These are phyloP conservation scores for Nannochloropsis granulata DNA, from an alignment of 108 stramenopile genomes.

Conservation along the genomic window DNA sequence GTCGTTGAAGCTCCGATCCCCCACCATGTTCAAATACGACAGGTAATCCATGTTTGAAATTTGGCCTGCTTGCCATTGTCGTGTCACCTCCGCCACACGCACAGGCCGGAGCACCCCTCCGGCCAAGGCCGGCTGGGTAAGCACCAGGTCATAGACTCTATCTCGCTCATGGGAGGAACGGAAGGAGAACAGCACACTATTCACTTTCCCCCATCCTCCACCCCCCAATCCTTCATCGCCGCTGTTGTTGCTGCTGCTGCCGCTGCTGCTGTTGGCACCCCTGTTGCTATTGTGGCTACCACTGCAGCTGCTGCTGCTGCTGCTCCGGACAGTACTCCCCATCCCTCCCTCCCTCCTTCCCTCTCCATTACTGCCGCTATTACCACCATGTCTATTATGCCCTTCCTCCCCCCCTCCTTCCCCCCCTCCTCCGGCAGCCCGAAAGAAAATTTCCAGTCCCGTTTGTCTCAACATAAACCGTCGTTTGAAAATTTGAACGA, in stretches of 20 bases:
- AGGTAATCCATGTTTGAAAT: constrained; percentile 89
- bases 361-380: background rate
- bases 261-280: too few relatives aligned
- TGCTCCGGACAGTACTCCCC: background rate
- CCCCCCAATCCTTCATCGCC: background rate
- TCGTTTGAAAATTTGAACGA: constrained; percentile 21
- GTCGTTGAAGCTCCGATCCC: constrained; percentile 79
- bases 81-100: background rate
- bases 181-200: background rate
- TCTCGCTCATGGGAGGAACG: background rate
- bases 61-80: constrained; percentile 20
- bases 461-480: constrained; percentile 5
- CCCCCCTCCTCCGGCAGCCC: background rate
- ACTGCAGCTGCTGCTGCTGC: background rate
- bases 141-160: background rate
- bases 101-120: background rate
- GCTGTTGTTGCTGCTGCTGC: background rate
- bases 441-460: constrained; percentile 25
- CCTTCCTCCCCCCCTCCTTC: background rate
- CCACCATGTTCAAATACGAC: constrained; percentile 75
- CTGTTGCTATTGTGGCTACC: too few relatives aligned
- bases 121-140: background rate
- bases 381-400: background rate
- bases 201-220: background rate
- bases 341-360: background rate